Percentiles rank a stretch among this genome's conserved stretches.
These are phyloP conservation scores for Pleurotus pulmonarius DNA, from an alignment of 768 basidiomycete species.

Conservation along the genomic window DNA sequence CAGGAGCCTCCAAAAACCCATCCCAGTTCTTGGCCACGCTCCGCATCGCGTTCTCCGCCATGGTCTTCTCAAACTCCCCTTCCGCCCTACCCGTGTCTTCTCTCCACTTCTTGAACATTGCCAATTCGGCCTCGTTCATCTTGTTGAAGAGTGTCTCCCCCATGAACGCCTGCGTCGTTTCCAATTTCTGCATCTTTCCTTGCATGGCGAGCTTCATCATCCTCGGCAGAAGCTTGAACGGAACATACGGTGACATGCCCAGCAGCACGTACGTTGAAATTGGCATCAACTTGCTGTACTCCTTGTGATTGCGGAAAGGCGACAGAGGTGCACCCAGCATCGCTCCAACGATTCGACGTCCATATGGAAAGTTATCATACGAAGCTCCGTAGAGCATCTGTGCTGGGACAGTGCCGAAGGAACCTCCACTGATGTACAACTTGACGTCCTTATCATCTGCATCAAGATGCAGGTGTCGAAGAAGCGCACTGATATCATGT, in stretches of 20 bases:
- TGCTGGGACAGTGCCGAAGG: constrained; percentile 41
- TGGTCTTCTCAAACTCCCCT: constrained; percentile 30
- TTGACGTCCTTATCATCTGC: constrained; percentile 20
- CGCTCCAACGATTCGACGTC: constrained; percentile 36
- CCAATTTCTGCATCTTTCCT: constrained; percentile 28
- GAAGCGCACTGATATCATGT: constrained; percentile 32
- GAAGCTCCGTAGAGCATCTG: constrained; percentile 49
- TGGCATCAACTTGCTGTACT: constrained; percentile 34
- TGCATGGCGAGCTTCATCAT: constrained; percentile 23
- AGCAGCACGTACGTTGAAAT: constrained; percentile 35
- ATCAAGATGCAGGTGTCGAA: constrained; percentile 36
- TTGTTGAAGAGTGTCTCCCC: constrained; percentile 27
- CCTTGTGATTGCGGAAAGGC: constrained; percentile 34
- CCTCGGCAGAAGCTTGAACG: constrained; percentile 25
- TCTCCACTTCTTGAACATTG: constrained; percentile 35
- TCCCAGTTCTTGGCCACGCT: constrained; percentile 42
- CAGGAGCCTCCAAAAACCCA: constrained; percentile 33
- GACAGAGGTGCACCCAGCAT: constrained; percentile 35
- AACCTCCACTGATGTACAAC: constrained; percentile 44
- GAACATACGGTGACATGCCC: constrained; percentile 30
- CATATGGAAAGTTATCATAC: constrained; percentile 41
- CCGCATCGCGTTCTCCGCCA: constrained; percentile 32
- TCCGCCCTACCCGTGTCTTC: constrained; percentile 30
- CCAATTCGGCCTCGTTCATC: constrained; percentile 28
- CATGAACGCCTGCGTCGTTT: constrained; percentile 33